A percentile compares a stretch with the other conserved stretches of the same genome.
Evolutionary conservation across 495 filamentous ascomycete species (phyloP).

Genomic region (Daldinia grandis): DNA sequence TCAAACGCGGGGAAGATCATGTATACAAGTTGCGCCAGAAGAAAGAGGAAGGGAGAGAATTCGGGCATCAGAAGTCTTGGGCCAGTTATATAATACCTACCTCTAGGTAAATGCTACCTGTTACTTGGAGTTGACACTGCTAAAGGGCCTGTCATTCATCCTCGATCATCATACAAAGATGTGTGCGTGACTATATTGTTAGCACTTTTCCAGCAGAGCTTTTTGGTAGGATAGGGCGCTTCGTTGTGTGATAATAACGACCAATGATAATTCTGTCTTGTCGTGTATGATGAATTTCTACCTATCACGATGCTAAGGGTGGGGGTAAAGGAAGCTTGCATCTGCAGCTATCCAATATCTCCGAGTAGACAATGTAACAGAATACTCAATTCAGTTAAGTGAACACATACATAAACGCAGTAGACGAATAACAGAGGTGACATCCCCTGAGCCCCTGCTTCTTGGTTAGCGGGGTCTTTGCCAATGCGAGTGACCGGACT

Average conservation of each 20-base stretch:
- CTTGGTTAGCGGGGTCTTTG: conserved; percentile 22
- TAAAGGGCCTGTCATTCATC: neutral
- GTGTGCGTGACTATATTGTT: conserved; percentile 13
- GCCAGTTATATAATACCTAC: neutral
- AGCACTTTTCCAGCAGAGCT: conserved; percentile 5
- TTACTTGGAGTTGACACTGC: neutral
- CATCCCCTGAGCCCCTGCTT: conserved; percentile 22
- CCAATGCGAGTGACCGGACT: conserved; percentile 18
- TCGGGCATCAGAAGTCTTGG: neutral
- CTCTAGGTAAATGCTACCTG: neutral
- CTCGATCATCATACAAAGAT: neutral
- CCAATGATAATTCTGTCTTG: conserved; percentile 35
- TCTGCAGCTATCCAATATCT: conserved; percentile 38
- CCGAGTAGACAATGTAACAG: conserved; percentile 21
- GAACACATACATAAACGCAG: neutral
- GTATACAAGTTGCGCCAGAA: conserved; percentile 1
- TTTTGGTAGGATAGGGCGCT: conserved; percentile 41
- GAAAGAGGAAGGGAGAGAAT: neutral
- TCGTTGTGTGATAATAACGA: conserved; percentile 30
- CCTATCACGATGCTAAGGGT: conserved; percentile 34
- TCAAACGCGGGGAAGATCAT: conserved; percentile 23
- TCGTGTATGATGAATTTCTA: conserved; percentile 32
- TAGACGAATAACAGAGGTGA: conserved; percentile 3
- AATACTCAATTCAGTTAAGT: neutral
- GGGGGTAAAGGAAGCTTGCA: conserved; percentile 21